Evolutionary conservation across 1,284 basidiomycete species (phyloP).

Genomic region (Pseudozyma hubeiensis): DNA sequence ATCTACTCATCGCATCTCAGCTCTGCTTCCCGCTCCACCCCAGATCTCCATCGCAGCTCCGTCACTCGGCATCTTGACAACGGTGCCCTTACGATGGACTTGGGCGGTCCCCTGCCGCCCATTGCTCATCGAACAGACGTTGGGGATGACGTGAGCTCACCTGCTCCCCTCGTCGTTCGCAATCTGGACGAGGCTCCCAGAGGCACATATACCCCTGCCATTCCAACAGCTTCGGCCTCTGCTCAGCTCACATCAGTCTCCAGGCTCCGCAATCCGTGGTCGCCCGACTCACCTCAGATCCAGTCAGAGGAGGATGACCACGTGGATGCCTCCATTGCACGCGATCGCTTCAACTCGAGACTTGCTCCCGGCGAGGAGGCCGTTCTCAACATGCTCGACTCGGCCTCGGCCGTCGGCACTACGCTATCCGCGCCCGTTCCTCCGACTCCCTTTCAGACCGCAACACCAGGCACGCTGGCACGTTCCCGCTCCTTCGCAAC

Average conservation of each 20-base stretch:
- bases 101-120: conserved; percentile 21
- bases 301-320: conserved; percentile 40
- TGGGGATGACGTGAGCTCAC: neutral
- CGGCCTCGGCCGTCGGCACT: conserved; percentile 20
- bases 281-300: conserved; percentile 17
- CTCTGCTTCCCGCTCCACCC: conserved; percentile 39
- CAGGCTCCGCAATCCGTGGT: conserved; percentile 37
- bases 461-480: conserved; percentile 34
- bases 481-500: conserved; percentile 39
- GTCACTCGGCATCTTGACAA: conserved; percentile 41
- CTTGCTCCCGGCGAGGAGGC: conserved; percentile 44
- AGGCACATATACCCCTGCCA: conserved; percentile 45
- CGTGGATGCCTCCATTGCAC: conserved; percentile 44
- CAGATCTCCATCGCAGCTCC: conserved; percentile 32
- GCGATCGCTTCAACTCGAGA: conserved; percentile 24
- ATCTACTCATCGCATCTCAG: conserved; percentile 49
- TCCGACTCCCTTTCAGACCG: conserved; percentile 33
- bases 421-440: conserved; percentile 25
- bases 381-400: conserved; percentile 58
- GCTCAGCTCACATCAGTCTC: conserved; percentile 18
- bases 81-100: conserved; percentile 33
- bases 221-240: conserved; percentile 25
- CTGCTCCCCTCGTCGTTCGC: conserved; percentile 39
- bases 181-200: conserved; percentile 56
- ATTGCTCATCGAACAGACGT: conserved; percentile 12